Conservation (phyloP, 331 rosid genomes). For the Phaseolus coccineus region DNA sequence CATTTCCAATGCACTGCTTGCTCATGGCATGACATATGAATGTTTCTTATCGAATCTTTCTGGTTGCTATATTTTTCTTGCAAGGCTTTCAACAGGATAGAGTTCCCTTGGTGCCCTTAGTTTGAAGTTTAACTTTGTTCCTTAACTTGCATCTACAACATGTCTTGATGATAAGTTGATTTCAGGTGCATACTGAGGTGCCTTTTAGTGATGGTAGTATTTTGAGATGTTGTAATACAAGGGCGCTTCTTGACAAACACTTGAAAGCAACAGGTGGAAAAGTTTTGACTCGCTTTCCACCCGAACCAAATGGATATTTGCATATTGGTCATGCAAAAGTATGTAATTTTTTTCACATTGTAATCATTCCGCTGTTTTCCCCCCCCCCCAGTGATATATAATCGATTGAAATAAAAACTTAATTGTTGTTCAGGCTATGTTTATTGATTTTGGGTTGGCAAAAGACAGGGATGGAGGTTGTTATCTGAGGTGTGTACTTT, state of each 20-base stretch:
- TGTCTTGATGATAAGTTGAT: slow-evolving; percentile 37
- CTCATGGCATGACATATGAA: slow-evolving; percentile 6
- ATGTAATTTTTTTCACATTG: slow-evolving; percentile 21
- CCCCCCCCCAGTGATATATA: neutral
- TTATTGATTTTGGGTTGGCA: slow-evolving; percentile 93
- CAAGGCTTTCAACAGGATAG: slow-evolving; percentile 21
- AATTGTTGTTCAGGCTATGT: slow-evolving; percentile 80
- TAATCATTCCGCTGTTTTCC: slow-evolving; percentile 30
- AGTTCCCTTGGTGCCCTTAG: slow-evolving; percentile 23
- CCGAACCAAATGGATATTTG: slow-evolving; percentile 98
- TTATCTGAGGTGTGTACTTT: slow-evolving; percentile 70
- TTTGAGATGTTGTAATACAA: slow-evolving; percentile 87
- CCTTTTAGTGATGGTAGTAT: slow-evolving; percentile 86
- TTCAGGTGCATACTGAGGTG: slow-evolving; percentile 93
- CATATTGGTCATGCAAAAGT: slow-evolving; percentile 99
- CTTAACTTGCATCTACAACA: slow-evolving; percentile 22
- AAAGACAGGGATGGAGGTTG: slow-evolving; percentile 93
- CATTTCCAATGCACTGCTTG: slow-evolving; percentile 10
- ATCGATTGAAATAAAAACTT: neutral
- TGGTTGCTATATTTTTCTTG: slow-evolving; percentile 29
- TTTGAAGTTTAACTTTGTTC: slow-evolving; percentile 14
- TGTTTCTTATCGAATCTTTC: neutral
- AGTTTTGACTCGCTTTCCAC: slow-evolving; percentile 96
- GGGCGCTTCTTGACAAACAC: slow-evolving; percentile 84
- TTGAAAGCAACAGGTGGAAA: slow-evolving; percentile 66